Percentiles rank a stretch among this genome's conserved stretches.
These are phyloP conservation scores for Solanum tarapatanum DNA, from an alignment of 257 asterid species.

Conservation along the genomic window DNA sequence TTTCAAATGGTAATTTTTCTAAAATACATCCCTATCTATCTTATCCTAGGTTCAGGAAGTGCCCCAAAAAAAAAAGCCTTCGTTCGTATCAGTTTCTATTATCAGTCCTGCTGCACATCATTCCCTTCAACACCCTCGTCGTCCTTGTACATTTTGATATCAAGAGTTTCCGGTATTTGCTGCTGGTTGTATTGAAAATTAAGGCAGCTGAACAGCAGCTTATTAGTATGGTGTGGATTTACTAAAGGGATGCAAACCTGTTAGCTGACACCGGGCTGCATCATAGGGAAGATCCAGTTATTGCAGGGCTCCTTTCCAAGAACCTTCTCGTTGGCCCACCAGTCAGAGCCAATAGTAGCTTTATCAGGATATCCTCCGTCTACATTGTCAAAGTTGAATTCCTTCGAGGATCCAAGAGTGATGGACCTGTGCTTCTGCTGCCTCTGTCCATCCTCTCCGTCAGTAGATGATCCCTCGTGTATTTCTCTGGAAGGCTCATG, in stretches of 20 bases:
- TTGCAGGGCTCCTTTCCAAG: conserved; percentile 15
- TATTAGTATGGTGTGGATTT: neutral
- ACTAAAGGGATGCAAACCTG: neutral
- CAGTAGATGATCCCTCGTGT: conserved; percentile 18
- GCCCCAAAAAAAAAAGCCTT: neutral
- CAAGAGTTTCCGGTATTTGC: neutral
- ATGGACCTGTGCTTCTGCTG: conserved; percentile 44
- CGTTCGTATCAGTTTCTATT: neutral
- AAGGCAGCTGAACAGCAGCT: neutral
- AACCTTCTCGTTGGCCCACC: conserved; percentile 62
- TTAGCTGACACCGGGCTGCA: conserved; percentile 34
- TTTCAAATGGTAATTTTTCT: conserved; percentile 6
- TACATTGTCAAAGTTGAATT: conserved; percentile 63
- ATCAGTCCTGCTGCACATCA: conserved; percentile 8
- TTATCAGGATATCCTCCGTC: conserved; percentile 37
- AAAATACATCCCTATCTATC: neutral
- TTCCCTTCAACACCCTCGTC: neutral
- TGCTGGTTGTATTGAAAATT: neutral
- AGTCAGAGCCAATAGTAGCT: conserved; percentile 37
- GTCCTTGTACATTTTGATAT: neutral
- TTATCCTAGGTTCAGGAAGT: conserved; percentile 7
- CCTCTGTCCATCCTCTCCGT: conserved; percentile 21
- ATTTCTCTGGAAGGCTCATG: conserved; percentile 20
- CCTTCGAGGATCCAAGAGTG: conserved; percentile 74
- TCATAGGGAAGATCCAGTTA: conserved; percentile 38